A percentile compares a stretch with the other conserved stretches of the same genome.
Conservation (phyloP, 2,329 filamentous ascomycete genomes). For the Lachnellula suecica region DNA sequence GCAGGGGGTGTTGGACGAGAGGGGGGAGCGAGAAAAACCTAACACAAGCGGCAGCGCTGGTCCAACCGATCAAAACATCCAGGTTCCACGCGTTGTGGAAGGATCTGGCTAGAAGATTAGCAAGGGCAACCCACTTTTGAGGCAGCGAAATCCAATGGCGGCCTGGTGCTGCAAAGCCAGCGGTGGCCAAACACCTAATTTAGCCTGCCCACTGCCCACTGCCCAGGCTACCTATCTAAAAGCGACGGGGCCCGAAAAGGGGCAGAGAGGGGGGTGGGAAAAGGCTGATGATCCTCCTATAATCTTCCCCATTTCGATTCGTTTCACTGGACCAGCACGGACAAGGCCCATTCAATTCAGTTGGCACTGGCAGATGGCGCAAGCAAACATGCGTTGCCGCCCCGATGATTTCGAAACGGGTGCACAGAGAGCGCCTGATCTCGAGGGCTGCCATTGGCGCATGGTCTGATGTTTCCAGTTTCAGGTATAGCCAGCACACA, state of each 20-base stretch:
- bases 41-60: background rate
- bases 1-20: background rate
- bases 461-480: conserved; percentile 18
- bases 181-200: too few relatives aligned
- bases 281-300: background rate
- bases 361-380: background rate
- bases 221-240: too few relatives aligned
- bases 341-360: background rate
- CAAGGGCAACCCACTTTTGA: too few relatives aligned
- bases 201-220: too few relatives aligned
- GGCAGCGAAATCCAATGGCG: too few relatives aligned
- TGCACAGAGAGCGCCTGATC: background rate
- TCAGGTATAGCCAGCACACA: too few relatives aligned
- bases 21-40: background rate
- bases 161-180: too few relatives aligned
- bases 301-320: background rate
- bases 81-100: background rate
- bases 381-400: conserved; percentile 7
- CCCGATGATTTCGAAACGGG: conserved; percentile 12
- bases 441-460: conserved; percentile 12
- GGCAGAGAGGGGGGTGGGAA: background rate
- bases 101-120: background rate
- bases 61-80: background rate
- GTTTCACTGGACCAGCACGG: background rate
- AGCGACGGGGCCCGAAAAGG: background rate